Conservation (phyloP, 768 basidiomycete species). For the Podaxis sp. region DNA sequence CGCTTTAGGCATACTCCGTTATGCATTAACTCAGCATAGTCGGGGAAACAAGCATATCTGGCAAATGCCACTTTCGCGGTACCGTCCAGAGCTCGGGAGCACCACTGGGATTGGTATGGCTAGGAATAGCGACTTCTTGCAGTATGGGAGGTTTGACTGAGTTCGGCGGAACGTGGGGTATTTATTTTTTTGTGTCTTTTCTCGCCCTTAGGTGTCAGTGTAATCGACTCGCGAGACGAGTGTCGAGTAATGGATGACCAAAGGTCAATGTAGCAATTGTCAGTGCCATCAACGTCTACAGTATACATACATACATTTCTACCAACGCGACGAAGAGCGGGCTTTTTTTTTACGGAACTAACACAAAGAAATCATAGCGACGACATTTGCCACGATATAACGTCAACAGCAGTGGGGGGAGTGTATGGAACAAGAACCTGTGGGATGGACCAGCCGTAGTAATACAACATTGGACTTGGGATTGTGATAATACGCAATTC, state of each 20-base stretch:
- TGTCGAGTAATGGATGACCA: not conserved
- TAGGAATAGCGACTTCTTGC: constrained; percentile 37
- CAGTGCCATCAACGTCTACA: not conserved
- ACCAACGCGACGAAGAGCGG: not conserved
- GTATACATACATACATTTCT: not conserved
- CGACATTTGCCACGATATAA: constrained; percentile 4
- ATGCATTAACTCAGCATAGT: constrained; percentile 40
- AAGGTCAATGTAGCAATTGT: not conserved
- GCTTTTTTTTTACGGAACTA: not conserved
- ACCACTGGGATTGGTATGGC: constrained; percentile 13
- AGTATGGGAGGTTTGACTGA: constrained; percentile 31
- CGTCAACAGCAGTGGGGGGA: constrained; percentile 1
- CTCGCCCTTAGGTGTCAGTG: not conserved
- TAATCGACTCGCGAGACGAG: not conserved
- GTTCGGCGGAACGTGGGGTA: not conserved
- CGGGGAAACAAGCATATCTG: constrained; percentile 53
- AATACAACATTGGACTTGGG: constrained; percentile 5
- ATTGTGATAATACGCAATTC: not conserved
- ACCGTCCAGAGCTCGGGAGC: constrained; percentile 31
- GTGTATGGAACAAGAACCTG: not conserved
- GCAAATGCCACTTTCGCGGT: constrained; percentile 50
- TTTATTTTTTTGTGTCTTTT: not conserved
- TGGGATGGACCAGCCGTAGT: not conserved
- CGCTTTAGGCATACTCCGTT: constrained; percentile 41
- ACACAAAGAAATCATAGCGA: not conserved